phyloP scores from a whole-genome alignment of 306 rosid genomes.

The Hippophae tibetana region DNA sequence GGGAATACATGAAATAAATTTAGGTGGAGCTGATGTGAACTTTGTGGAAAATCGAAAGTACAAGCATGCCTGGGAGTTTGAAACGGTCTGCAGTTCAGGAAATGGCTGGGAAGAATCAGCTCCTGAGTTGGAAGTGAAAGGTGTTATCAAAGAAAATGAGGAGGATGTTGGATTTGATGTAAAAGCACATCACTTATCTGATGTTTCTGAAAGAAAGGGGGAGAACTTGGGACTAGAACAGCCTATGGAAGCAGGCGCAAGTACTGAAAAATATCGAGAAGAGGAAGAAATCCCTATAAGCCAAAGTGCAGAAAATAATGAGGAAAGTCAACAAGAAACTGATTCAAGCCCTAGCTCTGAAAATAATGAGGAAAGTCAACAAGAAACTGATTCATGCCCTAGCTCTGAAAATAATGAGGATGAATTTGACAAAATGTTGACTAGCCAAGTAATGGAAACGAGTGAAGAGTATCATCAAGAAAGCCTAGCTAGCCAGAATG shows the following conservation, averaged over 20 bases:
- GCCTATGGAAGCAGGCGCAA: conserved; percentile 23
- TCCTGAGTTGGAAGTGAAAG: conserved; percentile 20
- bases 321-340: conserved; percentile 12
- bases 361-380: conserved; percentile 4
- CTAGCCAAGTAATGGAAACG: not conserved
- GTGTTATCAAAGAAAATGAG: conserved; percentile 25
- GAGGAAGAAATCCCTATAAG: not conserved
- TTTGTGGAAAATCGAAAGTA: conserved; percentile 29
- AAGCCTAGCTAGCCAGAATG: conserved; percentile 8
- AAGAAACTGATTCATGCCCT: conserved; percentile 1
- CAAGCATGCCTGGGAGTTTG: conserved; percentile 22
- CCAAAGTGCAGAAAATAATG: not conserved
- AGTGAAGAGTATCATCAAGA: conserved; percentile 10
- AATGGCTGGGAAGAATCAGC: conserved; percentile 34
- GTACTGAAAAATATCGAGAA: conserved; percentile 14
- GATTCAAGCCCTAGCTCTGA: conserved; percentile 8
- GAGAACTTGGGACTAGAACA: conserved; percentile 17
- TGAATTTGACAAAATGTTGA: conserved; percentile 3
- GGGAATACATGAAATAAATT: conserved; percentile 17
- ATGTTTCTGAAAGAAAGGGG: conserved; percentile 24
- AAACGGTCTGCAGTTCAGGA: conserved; percentile 24
- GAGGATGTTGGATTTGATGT: conserved; percentile 25
- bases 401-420: not conserved
- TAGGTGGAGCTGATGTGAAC: conserved; percentile 23
- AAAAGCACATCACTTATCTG: conserved; percentile 32